These are phyloP conservation scores for Poa pratensis DNA, from an alignment of 176 grass and related monocot species.

Conservation along the genomic window DNA sequence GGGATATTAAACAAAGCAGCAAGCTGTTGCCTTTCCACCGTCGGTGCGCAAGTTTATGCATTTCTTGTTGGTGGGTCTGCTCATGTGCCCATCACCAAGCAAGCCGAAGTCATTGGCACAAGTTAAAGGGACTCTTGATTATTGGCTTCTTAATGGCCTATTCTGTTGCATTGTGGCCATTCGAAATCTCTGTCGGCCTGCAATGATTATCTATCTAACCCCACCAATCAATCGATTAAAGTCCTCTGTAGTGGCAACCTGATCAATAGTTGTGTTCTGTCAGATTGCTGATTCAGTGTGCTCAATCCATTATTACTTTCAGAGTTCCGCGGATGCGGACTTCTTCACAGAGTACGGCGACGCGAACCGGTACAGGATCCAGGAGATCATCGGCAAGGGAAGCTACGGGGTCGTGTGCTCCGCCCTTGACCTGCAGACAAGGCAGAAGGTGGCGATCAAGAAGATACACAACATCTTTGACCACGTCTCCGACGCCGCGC, in stretches of 20 bases:
- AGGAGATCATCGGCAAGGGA: conserved; percentile 94
- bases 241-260: conserved; percentile 7
- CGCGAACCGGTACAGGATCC: conserved; percentile 97
- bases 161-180: conserved; percentile 20
- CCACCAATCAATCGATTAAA: neutral
- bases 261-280: neutral
- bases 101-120: neutral
- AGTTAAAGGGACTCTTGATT: conserved; percentile 1
- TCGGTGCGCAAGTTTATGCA: conserved; percentile 32
- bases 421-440: conserved; percentile 79
- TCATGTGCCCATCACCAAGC: neutral
- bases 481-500: conserved; percentile 84
- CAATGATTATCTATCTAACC: neutral
- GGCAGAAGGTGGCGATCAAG: conserved; percentile 96
- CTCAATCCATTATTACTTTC: neutral
- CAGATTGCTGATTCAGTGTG: conserved; percentile 10
- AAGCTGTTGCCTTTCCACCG: conserved; percentile 17
- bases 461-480: conserved; percentile 97
- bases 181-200: neutral
- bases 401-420: conserved; percentile 98
- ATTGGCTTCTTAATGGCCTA: neutral
- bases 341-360: conserved; percentile 98
- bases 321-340: conserved; percentile 71
- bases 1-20: neutral
- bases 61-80: conserved; percentile 5